phyloP scores from a whole-genome alignment of 2,329 filamentous ascomycete genomes.

The Ophiosphaerella korrae region DNA sequence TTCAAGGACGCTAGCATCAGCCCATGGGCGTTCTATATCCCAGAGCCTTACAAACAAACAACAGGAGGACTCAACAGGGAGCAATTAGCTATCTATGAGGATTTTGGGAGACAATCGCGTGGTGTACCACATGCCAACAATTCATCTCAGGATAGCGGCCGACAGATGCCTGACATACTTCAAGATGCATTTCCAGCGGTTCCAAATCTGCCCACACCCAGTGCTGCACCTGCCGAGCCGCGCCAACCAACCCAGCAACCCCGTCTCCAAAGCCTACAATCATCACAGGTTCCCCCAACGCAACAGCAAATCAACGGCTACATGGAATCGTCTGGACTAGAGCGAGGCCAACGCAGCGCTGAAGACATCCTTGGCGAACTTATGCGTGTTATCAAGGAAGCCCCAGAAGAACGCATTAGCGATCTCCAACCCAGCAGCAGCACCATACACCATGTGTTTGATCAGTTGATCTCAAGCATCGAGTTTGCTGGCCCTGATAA shows the following conservation, averaged over 20 bases:
- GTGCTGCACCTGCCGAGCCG: constrained; percentile 65
- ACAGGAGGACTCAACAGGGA: constrained; percentile 84
- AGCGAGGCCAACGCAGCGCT: constrained; percentile 53
- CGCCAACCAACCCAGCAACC: constrained; percentile 60
- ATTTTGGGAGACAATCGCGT: constrained; percentile 87
- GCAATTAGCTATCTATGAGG: constrained; percentile 94
- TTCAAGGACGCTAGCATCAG: constrained; percentile 83
- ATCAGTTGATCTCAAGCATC: constrained; percentile 61
- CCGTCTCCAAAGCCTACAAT: constrained; percentile 46
- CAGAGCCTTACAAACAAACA: constrained; percentile 87
- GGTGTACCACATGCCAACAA: constrained; percentile 62
- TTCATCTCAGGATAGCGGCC: constrained; percentile 62
- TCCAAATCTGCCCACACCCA: constrained; percentile 66
- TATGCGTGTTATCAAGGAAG: constrained; percentile 60
- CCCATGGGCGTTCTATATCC: constrained; percentile 91
- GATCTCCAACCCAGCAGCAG: constrained; percentile 60
- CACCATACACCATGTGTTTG: constrained; percentile 62
- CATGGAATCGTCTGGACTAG: constrained; percentile 50
- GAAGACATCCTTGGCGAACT: constrained; percentile 63
- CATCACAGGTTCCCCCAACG: constrained; percentile 40
- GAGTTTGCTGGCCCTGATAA: constrained; percentile 59
- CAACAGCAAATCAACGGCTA: constrained; percentile 66
- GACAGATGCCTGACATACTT: constrained; percentile 66
- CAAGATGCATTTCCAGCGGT: constrained; percentile 65
- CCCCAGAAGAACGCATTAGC: constrained; percentile 62